phyloP scores from a whole-genome alignment of 345 rosid genomes.

The Capsella bursapastoris region DNA sequence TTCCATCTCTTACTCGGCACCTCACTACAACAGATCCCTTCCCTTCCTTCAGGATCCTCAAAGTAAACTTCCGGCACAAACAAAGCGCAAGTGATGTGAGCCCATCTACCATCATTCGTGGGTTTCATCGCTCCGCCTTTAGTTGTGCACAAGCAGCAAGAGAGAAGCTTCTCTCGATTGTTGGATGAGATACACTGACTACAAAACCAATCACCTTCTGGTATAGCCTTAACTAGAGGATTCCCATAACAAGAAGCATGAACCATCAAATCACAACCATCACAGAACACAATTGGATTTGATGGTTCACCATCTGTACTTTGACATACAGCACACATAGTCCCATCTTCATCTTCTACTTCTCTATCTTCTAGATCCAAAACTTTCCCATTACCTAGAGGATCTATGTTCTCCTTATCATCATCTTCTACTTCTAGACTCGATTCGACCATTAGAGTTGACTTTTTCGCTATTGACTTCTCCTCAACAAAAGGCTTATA shows the following conservation, averaged over 20 bases:
- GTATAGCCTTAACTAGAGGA: constrained; percentile 66
- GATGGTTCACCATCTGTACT: constrained; percentile 93
- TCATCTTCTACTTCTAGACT: constrained; percentile 31
- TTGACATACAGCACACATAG: constrained; percentile 78
- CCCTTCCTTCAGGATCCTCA: constrained; percentile 84
- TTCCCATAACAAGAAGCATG: constrained; percentile 87
- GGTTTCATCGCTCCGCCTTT: constrained; percentile 71
- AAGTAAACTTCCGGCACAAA: constrained; percentile 91
- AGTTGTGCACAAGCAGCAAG: constrained; percentile 72
- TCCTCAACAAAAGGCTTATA: constrained; percentile 50
- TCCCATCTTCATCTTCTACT: constrained; percentile 70
- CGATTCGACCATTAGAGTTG: constrained; percentile 3
- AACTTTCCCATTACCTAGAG: constrained; percentile 14
- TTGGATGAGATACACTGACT: constrained; percentile 46
- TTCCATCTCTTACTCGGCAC: constrained; percentile 70
- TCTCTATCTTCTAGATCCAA: constrained; percentile 8
- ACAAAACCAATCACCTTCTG: constrained; percentile 95
- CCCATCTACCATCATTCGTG: constrained; percentile 68
- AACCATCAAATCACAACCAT: constrained; percentile 95
- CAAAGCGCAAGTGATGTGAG: constrained; percentile 78
- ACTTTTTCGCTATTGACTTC: constrained; percentile 30
- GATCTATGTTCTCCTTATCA: constrained; percentile 44
- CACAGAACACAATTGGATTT: constrained; percentile 95
- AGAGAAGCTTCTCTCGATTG: constrained; percentile 12
- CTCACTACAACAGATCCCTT: constrained; percentile 64